These are phyloP conservation scores for Heritiera fomes DNA, from an alignment of 345 rosid species.

Conservation along the genomic window DNA sequence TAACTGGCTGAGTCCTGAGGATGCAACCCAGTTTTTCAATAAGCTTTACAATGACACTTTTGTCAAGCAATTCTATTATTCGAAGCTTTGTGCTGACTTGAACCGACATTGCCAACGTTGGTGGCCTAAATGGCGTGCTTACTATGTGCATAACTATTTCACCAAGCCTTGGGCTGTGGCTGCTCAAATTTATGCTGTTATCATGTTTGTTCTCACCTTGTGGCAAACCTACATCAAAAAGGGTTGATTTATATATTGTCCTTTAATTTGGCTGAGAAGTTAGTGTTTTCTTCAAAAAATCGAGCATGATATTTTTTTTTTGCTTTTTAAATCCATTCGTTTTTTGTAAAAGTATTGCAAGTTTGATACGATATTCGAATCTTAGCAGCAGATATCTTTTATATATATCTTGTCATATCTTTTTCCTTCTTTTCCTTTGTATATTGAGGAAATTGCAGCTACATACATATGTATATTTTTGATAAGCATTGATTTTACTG, in stretches of 20 bases:
- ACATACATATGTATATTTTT: no score
- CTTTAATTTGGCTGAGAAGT: not conserved
- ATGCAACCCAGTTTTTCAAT: constrained; percentile 22
- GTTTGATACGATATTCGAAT: no score
- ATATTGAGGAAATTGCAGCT: no score
- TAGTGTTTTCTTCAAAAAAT: no score
- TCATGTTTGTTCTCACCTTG: constrained; percentile 6
- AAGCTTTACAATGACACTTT: constrained; percentile 26
- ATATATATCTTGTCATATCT: no score
- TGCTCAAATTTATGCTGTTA: not conserved
- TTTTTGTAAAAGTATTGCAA: no score
- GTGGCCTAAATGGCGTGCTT: constrained; percentile 23
- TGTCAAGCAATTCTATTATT: constrained; percentile 18
- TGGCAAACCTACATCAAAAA: not conserved
- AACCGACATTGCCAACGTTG: not conserved
- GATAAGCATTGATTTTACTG: no score
- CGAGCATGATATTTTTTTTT: no score
- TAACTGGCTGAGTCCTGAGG: constrained; percentile 26
- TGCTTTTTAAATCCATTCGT: no score
- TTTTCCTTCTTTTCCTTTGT: no score
- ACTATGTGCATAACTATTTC: constrained; percentile 23
- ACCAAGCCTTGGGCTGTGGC: constrained; percentile 30
- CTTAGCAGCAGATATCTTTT: no score
- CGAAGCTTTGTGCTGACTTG: constrained; percentile 13
- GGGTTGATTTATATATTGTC: not conserved